These are phyloP conservation scores for Colletotrichum sp. DNA, from an alignment of 2,329 filamentous ascomycete species.

Conservation along the genomic window DNA sequence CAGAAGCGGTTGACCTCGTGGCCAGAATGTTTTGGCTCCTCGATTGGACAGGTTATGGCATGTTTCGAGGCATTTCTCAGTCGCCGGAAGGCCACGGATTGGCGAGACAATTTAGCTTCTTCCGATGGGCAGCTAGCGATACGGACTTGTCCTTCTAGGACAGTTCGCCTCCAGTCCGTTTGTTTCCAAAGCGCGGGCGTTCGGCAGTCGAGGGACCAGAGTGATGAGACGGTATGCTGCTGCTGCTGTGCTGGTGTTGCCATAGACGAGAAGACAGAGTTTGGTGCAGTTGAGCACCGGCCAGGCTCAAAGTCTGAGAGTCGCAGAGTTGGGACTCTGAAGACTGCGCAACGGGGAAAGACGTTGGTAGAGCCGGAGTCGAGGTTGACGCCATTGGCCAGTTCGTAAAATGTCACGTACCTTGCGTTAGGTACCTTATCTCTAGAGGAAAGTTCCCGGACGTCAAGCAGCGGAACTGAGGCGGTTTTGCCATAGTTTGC, in stretches of 20 bases:
- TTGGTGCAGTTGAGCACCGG: background rate
- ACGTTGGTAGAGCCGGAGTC: background rate
- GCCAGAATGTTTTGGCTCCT: background rate
- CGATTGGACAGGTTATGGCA: background rate
- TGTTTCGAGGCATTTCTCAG: background rate
- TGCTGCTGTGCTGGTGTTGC: background rate
- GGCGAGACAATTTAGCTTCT: background rate
- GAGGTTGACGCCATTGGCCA: background rate
- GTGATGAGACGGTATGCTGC: background rate
- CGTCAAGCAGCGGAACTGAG: background rate
- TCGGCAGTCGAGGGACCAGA: background rate
- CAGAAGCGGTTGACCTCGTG: slow-evolving; percentile 14
- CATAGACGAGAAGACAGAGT: background rate
- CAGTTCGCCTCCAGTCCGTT: background rate
- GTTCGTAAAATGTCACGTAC: background rate
- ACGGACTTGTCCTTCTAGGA: background rate
- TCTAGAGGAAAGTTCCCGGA: background rate
- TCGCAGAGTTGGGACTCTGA: background rate
- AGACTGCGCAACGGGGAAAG: background rate
- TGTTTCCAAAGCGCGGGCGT: background rate
- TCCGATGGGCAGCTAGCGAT: background rate
- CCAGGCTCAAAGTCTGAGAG: background rate
- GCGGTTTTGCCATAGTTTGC: background rate
- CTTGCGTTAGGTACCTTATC: background rate
- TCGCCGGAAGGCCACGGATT: background rate